Base-by-base conservation (phyloP, 164 flowering plant species). In the Vitis cinerea region DNA sequence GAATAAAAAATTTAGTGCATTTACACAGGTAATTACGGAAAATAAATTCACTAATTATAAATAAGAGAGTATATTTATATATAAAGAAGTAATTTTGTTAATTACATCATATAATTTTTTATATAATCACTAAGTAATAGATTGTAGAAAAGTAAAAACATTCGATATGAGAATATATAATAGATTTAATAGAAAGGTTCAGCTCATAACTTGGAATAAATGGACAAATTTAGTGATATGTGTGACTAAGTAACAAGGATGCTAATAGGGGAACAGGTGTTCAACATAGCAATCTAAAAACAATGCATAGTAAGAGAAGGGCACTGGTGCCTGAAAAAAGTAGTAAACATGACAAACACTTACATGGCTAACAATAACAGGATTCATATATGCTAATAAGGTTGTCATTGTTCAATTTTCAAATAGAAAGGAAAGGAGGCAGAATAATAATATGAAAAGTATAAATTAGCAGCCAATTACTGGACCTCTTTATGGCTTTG, bases 401-500 rank as follows among this genome's bases (percentile, higher is more conserved):
- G 10, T n/a, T 9, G 50, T 62, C 51, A 50, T 8, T 62, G 65
- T 16, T 16, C 47, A 11, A 60, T 61, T 15, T 44, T 30, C 9
- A 27, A 37, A 60, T 44, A 44, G 65, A 11, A 44, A 62, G 48
- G 16, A 13, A 50, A 62, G 0, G 12, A 13, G 48, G 23, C 52
- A 62, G 65, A 48, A 58, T 37, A 19, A 67, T 27, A 48, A 13
- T 44, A n/a, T 17, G 14, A 19, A 27, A 54, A 16, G 27, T 60
- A 66, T n/a, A 61, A 12, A 2, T 70, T 63, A 37, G 44, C 44
- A 37, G 7, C 7, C 44, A 37, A 37, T 37, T 37, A 37, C 44
- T 37, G 44, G 5, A 91, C 99, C 93, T 85, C 92, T 74, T 83
- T 93, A 77, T 83, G 81, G 74, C 80, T 83, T 66, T 81, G 90